A percentile compares a stretch with the other conserved stretches of the same genome.
phyloP scores from a whole-genome alignment of 768 basidiomycete genomes.

The Boletales sp. region DNA sequence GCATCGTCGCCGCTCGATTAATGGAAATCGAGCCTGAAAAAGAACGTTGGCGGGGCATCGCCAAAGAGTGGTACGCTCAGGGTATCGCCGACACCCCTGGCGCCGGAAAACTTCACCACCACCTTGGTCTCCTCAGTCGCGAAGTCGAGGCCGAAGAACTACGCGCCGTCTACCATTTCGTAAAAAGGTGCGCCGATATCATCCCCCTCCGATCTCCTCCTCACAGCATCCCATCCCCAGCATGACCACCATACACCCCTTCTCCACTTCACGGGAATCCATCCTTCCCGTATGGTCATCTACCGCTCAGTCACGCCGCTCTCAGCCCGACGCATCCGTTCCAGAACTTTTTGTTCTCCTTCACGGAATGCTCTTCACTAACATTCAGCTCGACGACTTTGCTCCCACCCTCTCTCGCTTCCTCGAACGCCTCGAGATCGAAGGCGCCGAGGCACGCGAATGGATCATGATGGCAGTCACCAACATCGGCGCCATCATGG shows the following conservation, averaged over 20 bases:
- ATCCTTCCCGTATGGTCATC: constrained; percentile 86
- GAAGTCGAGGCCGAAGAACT: constrained; percentile 82
- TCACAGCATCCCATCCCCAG: constrained; percentile 37
- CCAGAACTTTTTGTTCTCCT: constrained; percentile 86
- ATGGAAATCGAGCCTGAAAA: constrained; percentile 88
- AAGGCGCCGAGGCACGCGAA: constrained; percentile 76
- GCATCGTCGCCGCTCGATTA: constrained; percentile 73
- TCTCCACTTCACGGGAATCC: constrained; percentile 84
- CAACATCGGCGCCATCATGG: constrained; percentile 78
- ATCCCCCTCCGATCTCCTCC: constrained; percentile 1
- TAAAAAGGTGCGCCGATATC: constrained; percentile 68
- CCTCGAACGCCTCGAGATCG: constrained; percentile 81
- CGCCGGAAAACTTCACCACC: constrained; percentile 92
- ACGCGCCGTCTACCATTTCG: constrained; percentile 87
- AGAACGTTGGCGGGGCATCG: constrained; percentile 87
- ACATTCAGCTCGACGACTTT: constrained; percentile 93
- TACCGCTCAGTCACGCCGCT: constrained; percentile 57
- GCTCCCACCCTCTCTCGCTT: constrained; percentile 75
- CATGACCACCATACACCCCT: constrained; percentile 89
- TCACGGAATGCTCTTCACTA: constrained; percentile 97
- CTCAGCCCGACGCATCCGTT: constrained; percentile 67
- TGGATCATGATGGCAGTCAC: constrained; percentile 97
- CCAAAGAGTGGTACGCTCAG: constrained; percentile 88
- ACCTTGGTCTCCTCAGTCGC: constrained; percentile 82
- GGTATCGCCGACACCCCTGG: constrained; percentile 89